Evolutionary conservation across 2,329 filamentous ascomycete genomes (phyloP).

Genomic region (Botrytis galanthina): DNA sequence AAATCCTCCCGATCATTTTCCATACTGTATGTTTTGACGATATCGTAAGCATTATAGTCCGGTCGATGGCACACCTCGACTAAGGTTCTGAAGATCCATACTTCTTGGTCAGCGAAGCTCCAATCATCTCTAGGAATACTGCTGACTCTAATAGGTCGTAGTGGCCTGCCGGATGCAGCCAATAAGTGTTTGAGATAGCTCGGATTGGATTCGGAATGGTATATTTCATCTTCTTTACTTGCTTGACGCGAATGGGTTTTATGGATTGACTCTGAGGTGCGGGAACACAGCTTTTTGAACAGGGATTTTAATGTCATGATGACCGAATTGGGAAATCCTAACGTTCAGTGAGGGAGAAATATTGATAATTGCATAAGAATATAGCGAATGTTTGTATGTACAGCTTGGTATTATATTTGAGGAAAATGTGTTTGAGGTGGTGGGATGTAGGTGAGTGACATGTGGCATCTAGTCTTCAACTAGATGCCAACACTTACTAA

Average conservation of each 20-base stretch:
- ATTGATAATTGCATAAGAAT: neutral
- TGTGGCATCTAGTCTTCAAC: neutral
- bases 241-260: neutral
- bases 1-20: neutral
- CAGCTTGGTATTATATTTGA: neutral
- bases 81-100: neutral
- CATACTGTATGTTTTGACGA: neutral
- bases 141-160: neutral
- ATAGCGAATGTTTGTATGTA: neutral
- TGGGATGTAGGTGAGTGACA: neutral
- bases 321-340: neutral
- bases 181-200: neutral
- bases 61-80: conserved; percentile 3
- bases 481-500: neutral
- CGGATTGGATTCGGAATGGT: conserved; percentile 4
- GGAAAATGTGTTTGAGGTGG: neutral
- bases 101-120: neutral
- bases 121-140: neutral
- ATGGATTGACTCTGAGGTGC: neutral
- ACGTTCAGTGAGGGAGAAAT: neutral
- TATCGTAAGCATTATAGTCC: conserved; percentile 6
- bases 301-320: neutral
- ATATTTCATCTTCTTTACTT: neutral
- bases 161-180: neutral
- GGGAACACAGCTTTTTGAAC: neutral